Conservation (phyloP, 768 basidiomycete species). For the Leccinum rimulosum region DNA sequence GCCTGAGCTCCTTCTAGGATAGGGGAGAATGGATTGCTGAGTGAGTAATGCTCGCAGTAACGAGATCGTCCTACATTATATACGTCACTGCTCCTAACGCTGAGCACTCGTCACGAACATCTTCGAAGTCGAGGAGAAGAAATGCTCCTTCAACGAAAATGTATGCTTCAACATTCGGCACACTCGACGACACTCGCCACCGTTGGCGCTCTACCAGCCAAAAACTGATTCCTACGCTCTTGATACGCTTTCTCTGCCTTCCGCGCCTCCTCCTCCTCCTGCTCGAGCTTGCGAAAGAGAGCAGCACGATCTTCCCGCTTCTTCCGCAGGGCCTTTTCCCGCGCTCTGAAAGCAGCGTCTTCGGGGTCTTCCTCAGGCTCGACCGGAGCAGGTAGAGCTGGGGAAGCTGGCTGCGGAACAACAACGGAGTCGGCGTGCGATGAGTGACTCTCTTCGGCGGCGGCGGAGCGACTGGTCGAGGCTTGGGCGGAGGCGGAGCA, state of each 20-base stretch:
- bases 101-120: too few species aligned
- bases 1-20: too few species aligned
- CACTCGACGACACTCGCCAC: slow-evolving; percentile 26
- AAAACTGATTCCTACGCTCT: slow-evolving; percentile 33
- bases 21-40: too few species aligned
- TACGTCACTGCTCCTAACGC: too few species aligned
- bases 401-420: slow-evolving; percentile 20
- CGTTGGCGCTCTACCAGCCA: slow-evolving; percentile 38
- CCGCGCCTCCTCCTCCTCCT: slow-evolving; percentile 58
- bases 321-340: slow-evolving; percentile 70
- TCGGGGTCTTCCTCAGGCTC: slow-evolving; percentile 67
- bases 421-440: slow-evolving; percentile 21
- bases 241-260: slow-evolving; percentile 43
- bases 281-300: slow-evolving; percentile 67
- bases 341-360: slow-evolving; percentile 64
- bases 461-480: slow-evolving; percentile 34
- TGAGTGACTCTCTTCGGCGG: slow-evolving; percentile 23
- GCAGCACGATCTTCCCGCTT: slow-evolving; percentile 69
- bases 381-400: slow-evolving; percentile 29
- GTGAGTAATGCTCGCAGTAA: too few species aligned
- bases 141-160: too few species aligned
- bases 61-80: too few species aligned
- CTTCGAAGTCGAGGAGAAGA: too few species aligned
- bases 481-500: slow-evolving; percentile 37
- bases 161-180: neutral